Percentiles rank a stretch among this genome's conserved stretches.
These are phyloP conservation scores for Sporothrix inflata DNA, from an alignment of 2,329 filamentous ascomycete genomes.

Conservation along the genomic window DNA sequence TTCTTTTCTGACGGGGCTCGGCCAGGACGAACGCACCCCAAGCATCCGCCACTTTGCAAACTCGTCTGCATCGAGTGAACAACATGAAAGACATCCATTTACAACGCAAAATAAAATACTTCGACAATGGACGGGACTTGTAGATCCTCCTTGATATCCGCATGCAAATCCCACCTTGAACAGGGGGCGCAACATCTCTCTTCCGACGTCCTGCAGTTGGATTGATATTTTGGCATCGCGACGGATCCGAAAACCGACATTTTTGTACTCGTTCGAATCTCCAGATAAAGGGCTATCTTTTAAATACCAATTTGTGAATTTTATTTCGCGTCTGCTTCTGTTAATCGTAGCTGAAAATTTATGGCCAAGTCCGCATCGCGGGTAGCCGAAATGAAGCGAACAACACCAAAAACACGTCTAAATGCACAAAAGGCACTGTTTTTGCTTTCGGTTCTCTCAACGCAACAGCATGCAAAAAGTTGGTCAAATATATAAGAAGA, in stretches of 20 bases:
- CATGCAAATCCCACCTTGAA: not conserved
- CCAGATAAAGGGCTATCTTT: constrained; percentile 45
- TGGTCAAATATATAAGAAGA: not conserved
- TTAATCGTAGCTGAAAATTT: not conserved
- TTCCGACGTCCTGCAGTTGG: constrained; percentile 38
- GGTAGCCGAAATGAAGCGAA: constrained; percentile 28
- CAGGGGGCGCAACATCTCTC: not conserved
- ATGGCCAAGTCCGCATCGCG: not conserved
- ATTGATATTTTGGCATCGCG: not conserved
- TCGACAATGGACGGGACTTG: not conserved
- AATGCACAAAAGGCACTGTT: not conserved
- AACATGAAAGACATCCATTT: not conserved
- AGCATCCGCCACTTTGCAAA: not conserved
- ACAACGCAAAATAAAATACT: not conserved
- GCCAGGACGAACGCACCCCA: constrained; percentile 6
- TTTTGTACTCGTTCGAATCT: constrained; percentile 69
- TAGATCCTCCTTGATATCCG: not conserved
- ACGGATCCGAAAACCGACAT: constrained; percentile 45
- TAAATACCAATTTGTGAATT: constrained; percentile 40
- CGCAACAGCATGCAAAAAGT: not conserved
- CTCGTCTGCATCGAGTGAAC: constrained; percentile 1
- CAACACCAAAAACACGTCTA: constrained; percentile 3
- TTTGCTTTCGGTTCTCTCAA: not conserved
- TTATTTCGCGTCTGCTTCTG: not conserved
- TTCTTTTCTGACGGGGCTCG: constrained; percentile 25